Base-by-base conservation (phyloP, 2,329 filamentous ascomycete genomes). In the Trichoderma breve region DNA sequence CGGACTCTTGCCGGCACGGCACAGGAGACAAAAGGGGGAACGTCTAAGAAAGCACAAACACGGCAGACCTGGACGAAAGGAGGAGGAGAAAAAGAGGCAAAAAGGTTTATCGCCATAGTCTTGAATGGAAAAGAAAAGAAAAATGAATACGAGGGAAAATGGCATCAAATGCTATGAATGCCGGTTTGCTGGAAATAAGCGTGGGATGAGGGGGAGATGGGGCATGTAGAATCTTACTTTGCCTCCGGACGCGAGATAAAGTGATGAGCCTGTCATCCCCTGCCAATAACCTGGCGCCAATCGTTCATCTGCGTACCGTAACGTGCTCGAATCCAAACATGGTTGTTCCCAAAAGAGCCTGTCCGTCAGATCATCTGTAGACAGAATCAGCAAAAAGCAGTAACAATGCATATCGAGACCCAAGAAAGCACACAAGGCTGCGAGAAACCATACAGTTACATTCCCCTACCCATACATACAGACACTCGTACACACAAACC, bases 381-480 rank as follows among this genome's bases (percentile, higher is more conserved):
- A 66, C 30, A 11, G 3, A 55, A 66, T 66, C 47, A 66, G 63
- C 21, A 36, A n/a, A 36, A 39, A 60, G 9, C 53, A 62, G 43
- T 21, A 43, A 3, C 39, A 43, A 14, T 8, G 39, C 21, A 60
- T 34, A 39, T 21, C 39, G 39, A 26, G 12, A 5, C 58, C 39
- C 53, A n/a, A 43, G 15, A 39, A 57, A 36, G n/a, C 39, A 30
- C 28, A 7, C 30, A 11, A 57, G 26, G 43, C 43, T 21, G 39
- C 43, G n/a, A 34, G 47, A 43, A 39, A 67, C 47, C 26, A 70
- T 70, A 70, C n/a, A 70, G n/a, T 53, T 64, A 72, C 65, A 66
- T 70, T 57, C 32, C 51, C 61, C 34, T 70, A 60, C 66, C 63
- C 57, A 64, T 53, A 69, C 34, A 70, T 65, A 72, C 55, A 72